Conservation (phyloP, 805 yeast genomes). For the Pichia ethanolica region DNA sequence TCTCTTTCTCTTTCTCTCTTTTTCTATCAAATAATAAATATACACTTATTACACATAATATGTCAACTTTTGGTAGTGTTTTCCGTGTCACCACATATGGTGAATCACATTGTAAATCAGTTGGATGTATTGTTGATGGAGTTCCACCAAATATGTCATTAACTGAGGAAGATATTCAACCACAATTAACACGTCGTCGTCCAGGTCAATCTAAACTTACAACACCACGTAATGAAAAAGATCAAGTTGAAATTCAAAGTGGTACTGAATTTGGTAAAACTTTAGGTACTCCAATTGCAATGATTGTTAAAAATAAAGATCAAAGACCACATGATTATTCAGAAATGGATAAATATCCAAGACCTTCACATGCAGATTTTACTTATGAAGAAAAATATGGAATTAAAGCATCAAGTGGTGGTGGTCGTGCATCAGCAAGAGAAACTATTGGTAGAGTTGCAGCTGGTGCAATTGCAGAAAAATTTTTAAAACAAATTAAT, state of each 20-base stretch:
- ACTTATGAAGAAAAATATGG: slow-evolving; percentile 90
- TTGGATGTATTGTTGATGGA: slow-evolving; percentile 97
- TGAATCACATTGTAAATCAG: slow-evolving; percentile 95
- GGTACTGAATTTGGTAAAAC: slow-evolving; percentile 91
- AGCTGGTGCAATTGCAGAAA: slow-evolving; percentile 97
- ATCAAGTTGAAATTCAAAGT: slow-evolving; percentile 83
- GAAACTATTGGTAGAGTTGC: slow-evolving; percentile 99
- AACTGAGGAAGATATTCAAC: slow-evolving; percentile 84
- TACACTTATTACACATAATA: slow-evolving; percentile 17
- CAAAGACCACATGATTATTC: slow-evolving; percentile 95
- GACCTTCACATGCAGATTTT: slow-evolving; percentile 97
- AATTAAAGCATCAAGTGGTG: slow-evolving; percentile 89
- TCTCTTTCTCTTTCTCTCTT: neutral
- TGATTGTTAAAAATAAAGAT: slow-evolving; percentile 89
- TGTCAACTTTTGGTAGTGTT: slow-evolving; percentile 68
- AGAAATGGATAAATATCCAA: slow-evolving; percentile 91
- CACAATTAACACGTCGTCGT: slow-evolving; percentile 92
- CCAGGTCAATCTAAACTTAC: slow-evolving; percentile 93
- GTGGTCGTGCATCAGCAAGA: slow-evolving; percentile 95
- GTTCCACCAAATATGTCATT: slow-evolving; percentile 92
- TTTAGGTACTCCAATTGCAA: slow-evolving; percentile 91
- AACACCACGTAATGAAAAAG: slow-evolving; percentile 96
- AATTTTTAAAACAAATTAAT: slow-evolving; percentile 66
- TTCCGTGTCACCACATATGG: slow-evolving; percentile 90
- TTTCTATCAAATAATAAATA: neutral